Evolutionary conservation across 208 protist species (phyloP), one percentile per base, ranked within the genome.

Genomic region (Trypanosoma rangeli): DNA sequence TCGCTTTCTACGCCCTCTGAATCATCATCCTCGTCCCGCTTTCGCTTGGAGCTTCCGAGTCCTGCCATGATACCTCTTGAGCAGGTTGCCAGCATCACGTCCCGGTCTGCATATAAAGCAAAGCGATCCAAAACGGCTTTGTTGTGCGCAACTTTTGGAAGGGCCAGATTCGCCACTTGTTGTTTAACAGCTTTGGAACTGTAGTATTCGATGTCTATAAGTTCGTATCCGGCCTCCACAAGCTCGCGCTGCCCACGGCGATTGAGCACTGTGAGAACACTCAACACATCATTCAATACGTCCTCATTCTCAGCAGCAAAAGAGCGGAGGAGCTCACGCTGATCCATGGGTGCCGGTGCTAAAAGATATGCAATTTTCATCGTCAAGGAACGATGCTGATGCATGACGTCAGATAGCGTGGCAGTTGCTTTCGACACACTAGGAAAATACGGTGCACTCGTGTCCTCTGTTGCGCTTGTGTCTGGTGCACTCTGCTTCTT

Each of bases 121-220:
- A 84, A 71, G 22, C 63, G 61, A 31, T 78, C 68, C 37, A 68
- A 53, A 48, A 75, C 16, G 1, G 26, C 70, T 53, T 70, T 76
- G 33, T 75, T 63, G 9, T 71, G 49, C 20, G 54, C 53, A 56
- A 80, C 46, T 54, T 73, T 76, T 8, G 78, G 77, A 57, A 86
- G 82, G 8, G 86, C 86, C 5, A 80, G 64, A 66, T 92, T 86
- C 9, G 66, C 83, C 12, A 84, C 86, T 42, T 76, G 74, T 49
- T 83, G 80, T 46, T 75, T 78, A 35, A 72, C 50, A 31, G 70
- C 64, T 22, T 74, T 87, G 55, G 80, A 84, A 16, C 42, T 65
- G 44, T 80, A 92, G 39, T 50, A 61, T 29, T 86, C 83, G 26
- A 92, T 53, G 35, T 86, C 71, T 29, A 92, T 68, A 13, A 87